These are phyloP conservation scores for Coniferiporia sulphurascens DNA, from an alignment of 1,284 basidiomycete genomes.

Conservation along the genomic window DNA sequence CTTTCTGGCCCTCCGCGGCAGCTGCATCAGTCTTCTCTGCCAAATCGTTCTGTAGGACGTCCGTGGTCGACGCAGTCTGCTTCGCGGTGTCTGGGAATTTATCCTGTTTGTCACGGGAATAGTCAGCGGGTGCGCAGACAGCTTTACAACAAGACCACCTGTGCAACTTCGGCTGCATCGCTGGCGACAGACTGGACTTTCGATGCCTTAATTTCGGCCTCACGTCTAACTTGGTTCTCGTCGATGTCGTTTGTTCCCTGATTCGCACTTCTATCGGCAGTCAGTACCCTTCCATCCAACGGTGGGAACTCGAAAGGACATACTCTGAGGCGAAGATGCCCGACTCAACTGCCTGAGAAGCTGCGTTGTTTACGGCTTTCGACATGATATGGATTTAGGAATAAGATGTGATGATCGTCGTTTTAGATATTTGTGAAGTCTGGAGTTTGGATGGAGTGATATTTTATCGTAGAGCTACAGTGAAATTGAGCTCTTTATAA, in stretches of 20 bases:
- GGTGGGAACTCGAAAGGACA: background rate
- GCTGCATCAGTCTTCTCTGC: conserved; percentile 44
- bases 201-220: conserved; percentile 19
- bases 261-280: conserved; percentile 3
- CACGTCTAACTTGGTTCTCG: background rate
- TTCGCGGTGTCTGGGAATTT: conserved; percentile 42
- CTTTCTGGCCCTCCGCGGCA: conserved; percentile 48
- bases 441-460: background rate
- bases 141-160: conserved; percentile 16
- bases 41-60: conserved; percentile 39
- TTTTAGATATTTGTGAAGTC: background rate
- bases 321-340: conserved; percentile 18
- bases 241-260: background rate
- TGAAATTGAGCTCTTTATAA: no score
- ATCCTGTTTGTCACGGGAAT: conserved; percentile 29
- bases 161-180: conserved; percentile 22
- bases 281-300: background rate
- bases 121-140: background rate
- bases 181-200: conserved; percentile 19
- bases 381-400: conserved; percentile 14
- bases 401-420: background rate
- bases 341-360: conserved; percentile 17
- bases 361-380: conserved; percentile 14
- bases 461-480: no score
- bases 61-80: conserved; percentile 35